Conservation (phyloP, 163 green algal genomes). For the Prototheca wickerhamii region DNA sequence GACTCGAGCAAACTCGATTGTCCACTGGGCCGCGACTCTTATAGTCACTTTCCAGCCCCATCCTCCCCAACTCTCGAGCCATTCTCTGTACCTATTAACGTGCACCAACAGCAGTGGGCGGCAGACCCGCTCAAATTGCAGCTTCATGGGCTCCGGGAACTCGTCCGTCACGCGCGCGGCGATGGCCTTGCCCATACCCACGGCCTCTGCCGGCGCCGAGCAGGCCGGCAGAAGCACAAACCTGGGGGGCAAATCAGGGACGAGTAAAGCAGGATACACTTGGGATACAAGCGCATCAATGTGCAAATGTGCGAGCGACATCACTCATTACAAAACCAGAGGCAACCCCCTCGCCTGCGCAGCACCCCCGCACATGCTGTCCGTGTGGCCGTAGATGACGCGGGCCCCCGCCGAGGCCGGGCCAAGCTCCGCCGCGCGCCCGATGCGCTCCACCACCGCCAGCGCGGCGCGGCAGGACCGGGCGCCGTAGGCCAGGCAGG, state of each 20-base stretch:
- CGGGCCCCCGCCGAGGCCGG: constrained; percentile 18
- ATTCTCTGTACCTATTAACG: constrained; percentile 78
- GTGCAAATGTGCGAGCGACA: neutral
- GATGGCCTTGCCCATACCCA: constrained; percentile 17
- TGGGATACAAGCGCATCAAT: no score
- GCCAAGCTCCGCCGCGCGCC: constrained; percentile 27
- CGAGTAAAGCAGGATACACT: neutral
- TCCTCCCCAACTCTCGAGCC: neutral
- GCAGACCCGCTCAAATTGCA: constrained; percentile 71
- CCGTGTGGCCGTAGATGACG: constrained; percentile 79
- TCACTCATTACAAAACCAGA: neutral
- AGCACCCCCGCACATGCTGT: constrained; percentile 41
- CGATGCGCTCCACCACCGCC: constrained; percentile 28
- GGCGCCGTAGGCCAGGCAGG: constrained; percentile 63
- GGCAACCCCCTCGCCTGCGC: neutral
- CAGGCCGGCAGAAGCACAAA: constrained; percentile 51
- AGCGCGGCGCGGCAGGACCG: constrained; percentile 41
- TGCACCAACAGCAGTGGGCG: constrained; percentile 79
- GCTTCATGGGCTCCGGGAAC: constrained; percentile 54
- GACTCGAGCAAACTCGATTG: no score
- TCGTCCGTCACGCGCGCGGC: constrained; percentile 21
- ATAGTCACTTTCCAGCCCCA: neutral
- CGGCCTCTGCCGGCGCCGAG: constrained; percentile 21
- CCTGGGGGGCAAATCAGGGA: neutral
- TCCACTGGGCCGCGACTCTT: neutral